These are phyloP conservation scores for Chlorella vulgaris DNA, from an alignment of 139 green algal genomes.

Conservation along the genomic window DNA sequence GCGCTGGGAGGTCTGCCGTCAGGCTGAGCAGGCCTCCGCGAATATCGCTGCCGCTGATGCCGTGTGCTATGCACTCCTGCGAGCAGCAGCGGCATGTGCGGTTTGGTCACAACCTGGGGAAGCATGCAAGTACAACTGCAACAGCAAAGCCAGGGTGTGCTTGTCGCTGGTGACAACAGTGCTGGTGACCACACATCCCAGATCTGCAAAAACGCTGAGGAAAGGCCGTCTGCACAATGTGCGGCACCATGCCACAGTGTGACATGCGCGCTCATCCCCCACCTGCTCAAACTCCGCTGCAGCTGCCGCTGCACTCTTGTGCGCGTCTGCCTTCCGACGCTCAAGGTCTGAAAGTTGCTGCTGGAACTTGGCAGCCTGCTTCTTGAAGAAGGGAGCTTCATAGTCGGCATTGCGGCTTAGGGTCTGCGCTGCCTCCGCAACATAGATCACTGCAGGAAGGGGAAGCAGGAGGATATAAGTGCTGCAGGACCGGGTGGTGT, in stretches of 20 bases:
- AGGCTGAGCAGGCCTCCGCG: slow-evolving; percentile 53
- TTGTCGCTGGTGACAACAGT: too few species aligned
- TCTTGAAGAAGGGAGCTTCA: slow-evolving; percentile 77
- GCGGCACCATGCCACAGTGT: not conserved
- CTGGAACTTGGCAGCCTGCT: slow-evolving; percentile 55
- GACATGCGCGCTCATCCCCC: not conserved
- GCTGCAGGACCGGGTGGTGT: too few species aligned
- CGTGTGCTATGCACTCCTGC: slow-evolving; percentile 65
- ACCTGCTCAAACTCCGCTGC: slow-evolving; percentile 63
- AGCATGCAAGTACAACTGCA: not conserved
- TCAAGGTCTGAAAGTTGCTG: slow-evolving; percentile 68
- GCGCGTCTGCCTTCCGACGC: slow-evolving; percentile 60
- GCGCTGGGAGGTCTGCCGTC: slow-evolving; percentile 50
- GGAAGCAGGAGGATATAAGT: not conserved
- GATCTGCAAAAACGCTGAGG: too few species aligned
- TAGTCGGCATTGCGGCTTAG: slow-evolving; percentile 78
- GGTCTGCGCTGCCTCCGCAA: slow-evolving; percentile 68
- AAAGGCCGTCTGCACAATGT: too few species aligned
- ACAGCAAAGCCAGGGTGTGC: too few species aligned
- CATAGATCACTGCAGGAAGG: slow-evolving; percentile 48
- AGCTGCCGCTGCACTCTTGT: slow-evolving; percentile 53
- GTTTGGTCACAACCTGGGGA: not conserved
- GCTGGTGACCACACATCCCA: too few species aligned
- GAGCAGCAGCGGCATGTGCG: not conserved
- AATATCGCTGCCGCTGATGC: slow-evolving; percentile 48